A percentile compares a stretch with the other conserved stretches of the same genome.
phyloP scores from a whole-genome alignment of 2,329 filamentous ascomycete genomes.

The Dactylellina leptospora region DNA sequence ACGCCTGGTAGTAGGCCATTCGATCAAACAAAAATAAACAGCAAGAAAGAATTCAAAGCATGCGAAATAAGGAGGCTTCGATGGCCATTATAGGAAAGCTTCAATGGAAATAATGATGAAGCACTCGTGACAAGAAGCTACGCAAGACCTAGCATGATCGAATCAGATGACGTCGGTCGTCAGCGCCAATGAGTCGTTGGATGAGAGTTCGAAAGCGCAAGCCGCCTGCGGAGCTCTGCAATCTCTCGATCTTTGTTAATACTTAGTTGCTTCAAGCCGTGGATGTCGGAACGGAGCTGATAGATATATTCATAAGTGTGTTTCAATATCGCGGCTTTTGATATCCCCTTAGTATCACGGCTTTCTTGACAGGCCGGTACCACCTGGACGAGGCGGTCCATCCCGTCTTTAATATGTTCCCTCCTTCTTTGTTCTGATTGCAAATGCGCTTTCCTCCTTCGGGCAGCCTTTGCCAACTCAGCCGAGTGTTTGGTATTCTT shows the following conservation, averaged over 20 bases:
- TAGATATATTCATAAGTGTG: constrained; percentile 57
- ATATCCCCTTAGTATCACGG: constrained; percentile 55
- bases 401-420: constrained; percentile 57
- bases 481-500: constrained; percentile 32
- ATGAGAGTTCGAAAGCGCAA: constrained; percentile 18
- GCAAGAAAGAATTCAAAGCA: not conserved
- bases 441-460: constrained; percentile 56
- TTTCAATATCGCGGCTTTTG: constrained; percentile 56
- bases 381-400: constrained; percentile 57
- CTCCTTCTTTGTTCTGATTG: constrained; percentile 57
- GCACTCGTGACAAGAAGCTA: not conserved
- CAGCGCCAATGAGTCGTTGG: constrained; percentile 41
- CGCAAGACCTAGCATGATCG: not conserved
- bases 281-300: constrained; percentile 52
- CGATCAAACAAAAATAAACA: constrained; percentile 1
- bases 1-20: too few relatives aligned
- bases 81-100: too few relatives aligned
- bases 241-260: constrained; percentile 46
- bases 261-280: constrained; percentile 36
- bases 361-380: constrained; percentile 55
- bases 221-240: constrained; percentile 45
- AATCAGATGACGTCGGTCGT: not conserved
- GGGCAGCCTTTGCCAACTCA: constrained; percentile 48
- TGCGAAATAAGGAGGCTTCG: too few relatives aligned
- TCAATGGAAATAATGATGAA: too few relatives aligned